Percentiles rank a stretch among this genome's conserved stretches.
These are phyloP conservation scores for Kitagawia praeruptora DNA, from an alignment of 129 eudicot genomes.

Conservation along the genomic window DNA sequence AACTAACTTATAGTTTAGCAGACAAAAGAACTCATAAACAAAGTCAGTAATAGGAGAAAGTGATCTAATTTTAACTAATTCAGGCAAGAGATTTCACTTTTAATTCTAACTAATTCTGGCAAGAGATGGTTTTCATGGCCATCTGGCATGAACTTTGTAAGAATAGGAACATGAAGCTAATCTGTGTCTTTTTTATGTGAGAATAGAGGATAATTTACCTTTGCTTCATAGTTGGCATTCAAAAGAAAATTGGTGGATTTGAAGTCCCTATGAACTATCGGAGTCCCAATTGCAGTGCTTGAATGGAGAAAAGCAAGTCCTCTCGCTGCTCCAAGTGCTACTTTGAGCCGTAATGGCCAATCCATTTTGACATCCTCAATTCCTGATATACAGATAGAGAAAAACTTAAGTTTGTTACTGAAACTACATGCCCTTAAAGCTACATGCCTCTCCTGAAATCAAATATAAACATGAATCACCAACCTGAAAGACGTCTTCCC, in stretches of 20 bases:
- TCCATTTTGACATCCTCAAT: constrained; percentile 85
- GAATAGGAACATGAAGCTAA: background rate
- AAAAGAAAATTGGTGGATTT: constrained; percentile 94
- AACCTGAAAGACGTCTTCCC: background rate
- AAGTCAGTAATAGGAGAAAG: background rate
- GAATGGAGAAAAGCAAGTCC: constrained; percentile 98
- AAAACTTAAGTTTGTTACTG: background rate
- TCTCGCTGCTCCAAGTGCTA: constrained; percentile 94
- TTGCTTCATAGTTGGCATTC: constrained; percentile 70
- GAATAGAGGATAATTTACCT: constrained; percentile 35
- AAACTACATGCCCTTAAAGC: constrained; percentile 55
- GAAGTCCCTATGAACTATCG: constrained; percentile 93
- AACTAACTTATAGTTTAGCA: background rate
- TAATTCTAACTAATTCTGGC: too few relatives aligned
- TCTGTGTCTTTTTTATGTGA: background rate
- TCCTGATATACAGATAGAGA: constrained; percentile 29
- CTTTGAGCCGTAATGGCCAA: constrained; percentile 82
- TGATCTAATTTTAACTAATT: background rate
- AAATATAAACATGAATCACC: background rate
- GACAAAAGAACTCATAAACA: background rate
- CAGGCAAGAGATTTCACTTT: too few relatives aligned
- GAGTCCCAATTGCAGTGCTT: constrained; percentile 88
- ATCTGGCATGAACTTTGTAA: constrained; percentile 72
- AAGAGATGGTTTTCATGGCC: constrained; percentile 81
- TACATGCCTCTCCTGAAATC: constrained; percentile 40